phyloP scores from a whole-genome alignment of 345 rosid genomes.

The Ailanthus altissimus region DNA sequence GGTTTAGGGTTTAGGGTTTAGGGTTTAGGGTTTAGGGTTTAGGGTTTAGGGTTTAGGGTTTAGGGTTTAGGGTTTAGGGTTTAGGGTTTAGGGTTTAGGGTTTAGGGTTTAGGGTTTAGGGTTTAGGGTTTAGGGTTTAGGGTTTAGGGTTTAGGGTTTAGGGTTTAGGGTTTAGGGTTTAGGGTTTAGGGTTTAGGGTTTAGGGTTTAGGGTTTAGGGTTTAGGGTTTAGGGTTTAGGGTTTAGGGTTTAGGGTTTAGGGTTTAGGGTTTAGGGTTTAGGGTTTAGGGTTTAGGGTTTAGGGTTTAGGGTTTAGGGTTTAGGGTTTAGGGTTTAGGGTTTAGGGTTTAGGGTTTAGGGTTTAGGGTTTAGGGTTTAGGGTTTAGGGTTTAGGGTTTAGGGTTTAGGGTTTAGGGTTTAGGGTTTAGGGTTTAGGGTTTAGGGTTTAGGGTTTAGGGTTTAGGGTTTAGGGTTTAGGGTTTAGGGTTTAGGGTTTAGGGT shows the following conservation, averaged over 20 bases:
- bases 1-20: slow-evolving; percentile 19
- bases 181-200: slow-evolving; percentile 30
- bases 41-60: slow-evolving; percentile 23
- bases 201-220: slow-evolving; percentile 22
- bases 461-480: no score
- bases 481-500: no score
- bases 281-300: slow-evolving; percentile 30
- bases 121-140: slow-evolving; percentile 19
- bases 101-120: slow-evolving; percentile 24
- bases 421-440: no score
- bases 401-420: no score
- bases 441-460: no score
- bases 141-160: slow-evolving; percentile 16
- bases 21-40: slow-evolving; percentile 25
- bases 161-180: slow-evolving; percentile 28
- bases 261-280: slow-evolving; percentile 28
- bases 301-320: slow-evolving; percentile 30
- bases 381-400: no score
- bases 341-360: slow-evolving; percentile 33
- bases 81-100: slow-evolving; percentile 24
- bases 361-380: no score
- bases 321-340: slow-evolving; percentile 25
- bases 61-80: slow-evolving; percentile 22
- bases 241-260: slow-evolving; percentile 23
- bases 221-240: slow-evolving; percentile 27